phyloP scores from a whole-genome alignment of 176 grass and related monocot genomes.

The Avena atlantica region DNA sequence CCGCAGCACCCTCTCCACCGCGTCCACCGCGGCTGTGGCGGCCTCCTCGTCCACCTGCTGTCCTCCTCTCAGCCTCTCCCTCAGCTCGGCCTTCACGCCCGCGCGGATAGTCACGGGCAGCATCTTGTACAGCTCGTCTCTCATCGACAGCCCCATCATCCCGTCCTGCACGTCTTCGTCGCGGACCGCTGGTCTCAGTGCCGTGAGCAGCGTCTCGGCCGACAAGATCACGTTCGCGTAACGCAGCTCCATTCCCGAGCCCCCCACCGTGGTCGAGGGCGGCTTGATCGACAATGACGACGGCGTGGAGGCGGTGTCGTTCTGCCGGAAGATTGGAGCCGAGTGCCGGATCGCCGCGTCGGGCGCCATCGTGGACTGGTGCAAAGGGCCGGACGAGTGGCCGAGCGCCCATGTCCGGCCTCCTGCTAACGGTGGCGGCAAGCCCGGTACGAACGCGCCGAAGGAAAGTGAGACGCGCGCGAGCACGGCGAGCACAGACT shows the following conservation, averaged over 20 bases:
- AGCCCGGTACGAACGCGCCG: slow-evolving; percentile 53
- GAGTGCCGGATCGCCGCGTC: slow-evolving; percentile 55
- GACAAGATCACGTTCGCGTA: slow-evolving; percentile 77
- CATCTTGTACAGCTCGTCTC: slow-evolving; percentile 80
- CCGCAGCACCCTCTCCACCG: slow-evolving; percentile 48
- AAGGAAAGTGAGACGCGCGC: slow-evolving; percentile 62
- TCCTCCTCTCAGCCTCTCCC: slow-evolving; percentile 55
- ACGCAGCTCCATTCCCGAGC: slow-evolving; percentile 60
- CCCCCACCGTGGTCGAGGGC: slow-evolving; percentile 55
- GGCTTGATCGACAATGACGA: slow-evolving; percentile 44
- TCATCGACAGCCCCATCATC: slow-evolving; percentile 51
- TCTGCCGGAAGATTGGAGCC: slow-evolving; percentile 62
- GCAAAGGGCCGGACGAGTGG: slow-evolving; percentile 56
- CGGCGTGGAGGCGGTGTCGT: slow-evolving; percentile 6
- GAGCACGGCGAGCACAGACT: slow-evolving; percentile 66
- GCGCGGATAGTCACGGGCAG: slow-evolving; percentile 66
- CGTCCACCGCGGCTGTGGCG: slow-evolving; percentile 52
- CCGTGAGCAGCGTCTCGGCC: slow-evolving; percentile 51
- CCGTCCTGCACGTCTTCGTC: slow-evolving; percentile 25
- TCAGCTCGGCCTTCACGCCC: slow-evolving; percentile 63
- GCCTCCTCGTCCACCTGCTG: slow-evolving; percentile 46
- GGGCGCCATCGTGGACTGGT: slow-evolving; percentile 21
- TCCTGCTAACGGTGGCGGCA: slow-evolving; percentile 38
- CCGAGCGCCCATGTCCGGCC: slow-evolving; percentile 16
- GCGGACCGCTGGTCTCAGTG: slow-evolving; percentile 39